Base-by-base conservation (phyloP, 2,329 filamentous ascomycete genomes). In the Exophiala xenobiotica region DNA sequence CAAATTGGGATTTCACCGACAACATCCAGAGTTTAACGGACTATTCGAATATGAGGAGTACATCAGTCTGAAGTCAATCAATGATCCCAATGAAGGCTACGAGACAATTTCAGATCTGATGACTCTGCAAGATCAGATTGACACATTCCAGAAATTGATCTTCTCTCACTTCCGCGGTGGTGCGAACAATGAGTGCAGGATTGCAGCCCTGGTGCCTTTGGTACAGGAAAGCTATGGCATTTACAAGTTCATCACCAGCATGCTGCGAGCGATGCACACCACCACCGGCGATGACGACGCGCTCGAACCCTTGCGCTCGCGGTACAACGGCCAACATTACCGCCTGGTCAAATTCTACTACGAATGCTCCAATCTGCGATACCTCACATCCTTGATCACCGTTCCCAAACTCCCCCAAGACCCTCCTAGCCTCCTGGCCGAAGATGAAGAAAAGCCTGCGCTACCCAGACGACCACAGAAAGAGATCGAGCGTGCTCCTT, bases 21-120 rank as follows among this genome's bases (percentile, higher is more conserved):
- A 96, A 61, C 93, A 99, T 68, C 89, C 90, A 14, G 92, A 97
- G 70, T 99, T 99, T 77, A 99, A 99, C 71, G 93, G 80, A 54
- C 90, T 92, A 1, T 99, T 99, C 66, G 93, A 99, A 69, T 99
- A 99, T 67, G 92, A 97, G 74, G 93, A 99, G 69, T 99, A 99
- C 70, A 91, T 97, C 69, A 96, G 90, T 67, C 78, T 99, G 68
- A 97, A 96, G 76, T 90, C 90, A 22, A 97, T 95, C 75, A 96
- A 97, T 70, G 93, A 99, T 70, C 93, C 93, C 3, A 97, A 99
- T 66, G 93, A 99, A 74, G 93, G 93, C 29, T 87, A 87, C 68
- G 93, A 99, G 77, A 96, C 92, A 19, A 97, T 99, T 63, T 88
- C 86, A 61, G 93, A 99, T 70, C 80, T 99, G 48, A 96, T 97